Conservation (phyloP, 768 basidiomycete genomes). For the Omphalotus guepiniiformis region DNA sequence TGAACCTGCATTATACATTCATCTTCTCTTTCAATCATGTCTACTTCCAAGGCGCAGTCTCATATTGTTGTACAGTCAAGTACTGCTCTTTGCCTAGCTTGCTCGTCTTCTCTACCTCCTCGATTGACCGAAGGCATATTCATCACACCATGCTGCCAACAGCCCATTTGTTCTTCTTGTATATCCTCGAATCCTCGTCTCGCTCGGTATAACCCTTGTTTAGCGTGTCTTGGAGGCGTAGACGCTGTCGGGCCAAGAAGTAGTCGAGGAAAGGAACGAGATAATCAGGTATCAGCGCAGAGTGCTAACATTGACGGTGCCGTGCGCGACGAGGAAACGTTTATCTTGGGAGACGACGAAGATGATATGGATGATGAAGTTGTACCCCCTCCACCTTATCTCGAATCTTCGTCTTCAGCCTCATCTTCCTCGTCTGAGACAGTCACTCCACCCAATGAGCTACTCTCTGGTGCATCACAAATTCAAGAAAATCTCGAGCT, state of each 20-base stretch:
- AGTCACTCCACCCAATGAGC: not conserved
- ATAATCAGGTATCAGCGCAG: not conserved
- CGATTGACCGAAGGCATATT: constrained; percentile 26
- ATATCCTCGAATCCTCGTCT: constrained; percentile 58
- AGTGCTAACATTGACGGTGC: constrained; percentile 46
- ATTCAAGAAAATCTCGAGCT: constrained; percentile 6
- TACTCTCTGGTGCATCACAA: not conserved
- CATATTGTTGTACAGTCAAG: constrained; percentile 4
- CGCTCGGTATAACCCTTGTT: constrained; percentile 65
- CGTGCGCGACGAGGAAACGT: constrained; percentile 56
- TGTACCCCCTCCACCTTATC: constrained; percentile 6
- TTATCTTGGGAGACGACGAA: constrained; percentile 62
- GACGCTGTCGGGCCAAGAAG: constrained; percentile 27
- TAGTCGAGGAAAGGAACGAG: not conserved
- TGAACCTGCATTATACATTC: not conserved
- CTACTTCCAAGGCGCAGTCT: not conserved
- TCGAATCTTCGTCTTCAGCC: not conserved
- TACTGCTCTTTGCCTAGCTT: constrained; percentile 52
- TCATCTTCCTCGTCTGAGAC: not conserved
- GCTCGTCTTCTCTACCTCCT: constrained; percentile 55
- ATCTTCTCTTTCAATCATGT: not conserved
- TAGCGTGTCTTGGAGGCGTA: constrained; percentile 62
- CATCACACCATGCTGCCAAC: constrained; percentile 59
- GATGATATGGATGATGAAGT: constrained; percentile 29
- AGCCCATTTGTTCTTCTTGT: constrained; percentile 63